Conservation (phyloP, 2,329 filamentous ascomycete genomes). For the Neurospora sp. region DNA sequence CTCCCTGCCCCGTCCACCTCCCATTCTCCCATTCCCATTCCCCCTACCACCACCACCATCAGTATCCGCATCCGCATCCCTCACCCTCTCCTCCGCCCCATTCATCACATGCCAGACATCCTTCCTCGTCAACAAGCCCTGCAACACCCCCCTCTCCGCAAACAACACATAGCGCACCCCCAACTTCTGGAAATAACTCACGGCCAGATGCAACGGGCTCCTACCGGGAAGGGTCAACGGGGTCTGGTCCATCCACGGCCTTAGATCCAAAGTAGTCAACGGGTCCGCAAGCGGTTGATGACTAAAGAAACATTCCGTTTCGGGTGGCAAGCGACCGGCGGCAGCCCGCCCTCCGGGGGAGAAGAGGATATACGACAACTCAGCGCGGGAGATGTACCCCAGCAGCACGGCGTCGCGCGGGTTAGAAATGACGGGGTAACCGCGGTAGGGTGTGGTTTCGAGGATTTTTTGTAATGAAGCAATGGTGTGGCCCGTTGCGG, state of each 20-base stretch:
- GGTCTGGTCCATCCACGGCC: conserved; percentile 98
- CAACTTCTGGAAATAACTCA: conserved; percentile 89
- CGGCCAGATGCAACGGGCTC: conserved; percentile 70
- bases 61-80: neutral
- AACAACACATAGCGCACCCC: conserved; percentile 87
- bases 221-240: conserved; percentile 78
- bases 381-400: conserved; percentile 88
- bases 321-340: conserved; percentile 43
- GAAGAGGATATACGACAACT: conserved; percentile 72
- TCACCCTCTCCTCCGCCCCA: conserved; percentile 50
- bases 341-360: conserved; percentile 31
- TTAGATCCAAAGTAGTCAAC: conserved; percentile 67
- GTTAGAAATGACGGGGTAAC: conserved; percentile 83
- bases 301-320: conserved; percentile 74
- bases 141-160: conserved; percentile 67
- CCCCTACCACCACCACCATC: neutral
- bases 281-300: conserved; percentile 77
- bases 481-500: conserved; percentile 81
- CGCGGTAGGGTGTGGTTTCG: conserved; percentile 65
- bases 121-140: conserved; percentile 90
- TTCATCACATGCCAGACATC: conserved; percentile 93
- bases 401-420: conserved; percentile 67
- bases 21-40: neutral
- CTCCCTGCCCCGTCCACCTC: conserved; percentile 5
- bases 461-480: conserved; percentile 62